phyloP scores from a whole-genome alignment of 768 basidiomycete species.

The Boletellus ananas region DNA sequence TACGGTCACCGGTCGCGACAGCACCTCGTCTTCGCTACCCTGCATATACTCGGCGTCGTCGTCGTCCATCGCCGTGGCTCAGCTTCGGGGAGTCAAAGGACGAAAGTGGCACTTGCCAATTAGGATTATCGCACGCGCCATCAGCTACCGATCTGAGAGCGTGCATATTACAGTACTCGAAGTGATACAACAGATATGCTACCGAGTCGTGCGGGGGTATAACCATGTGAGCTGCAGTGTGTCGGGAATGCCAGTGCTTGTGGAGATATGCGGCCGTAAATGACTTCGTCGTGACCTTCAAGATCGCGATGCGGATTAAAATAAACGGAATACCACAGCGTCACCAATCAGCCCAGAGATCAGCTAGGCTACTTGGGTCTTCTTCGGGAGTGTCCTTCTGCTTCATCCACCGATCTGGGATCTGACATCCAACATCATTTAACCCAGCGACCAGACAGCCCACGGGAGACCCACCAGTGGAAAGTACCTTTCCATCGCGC shows the following conservation, averaged over 20 bases:
- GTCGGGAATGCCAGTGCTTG: conserved; percentile 9
- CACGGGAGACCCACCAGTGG: conserved; percentile 55
- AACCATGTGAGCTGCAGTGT: conserved; percentile 10
- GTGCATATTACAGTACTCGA: neutral
- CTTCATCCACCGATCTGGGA: conserved; percentile 92
- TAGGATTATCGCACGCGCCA: too few species aligned
- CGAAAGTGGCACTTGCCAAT: conserved; percentile 2
- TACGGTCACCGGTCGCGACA: conserved; percentile 8
- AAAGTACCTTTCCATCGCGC: conserved; percentile 89
- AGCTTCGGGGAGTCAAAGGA: neutral
- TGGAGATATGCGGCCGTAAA: neutral
- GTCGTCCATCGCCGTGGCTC: conserved; percentile 63
- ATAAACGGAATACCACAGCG: neutral
- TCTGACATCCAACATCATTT: conserved; percentile 39
- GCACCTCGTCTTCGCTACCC: conserved; percentile 80
- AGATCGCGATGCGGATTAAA: conserved; percentile 3
- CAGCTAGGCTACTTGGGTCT: conserved; percentile 52
- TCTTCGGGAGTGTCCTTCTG: conserved; percentile 76
- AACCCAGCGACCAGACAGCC: neutral
- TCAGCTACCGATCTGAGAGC: too few species aligned
- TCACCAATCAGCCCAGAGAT: conserved; percentile 66
- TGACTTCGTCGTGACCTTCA: neutral
- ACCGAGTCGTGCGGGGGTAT: conserved; percentile 28
- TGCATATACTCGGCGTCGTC: conserved; percentile 95
- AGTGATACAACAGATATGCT: conserved; percentile 25